Evolutionary conservation across 805 yeast species (phyloP).

Genomic region (Wickerhamomyces queroliae): DNA sequence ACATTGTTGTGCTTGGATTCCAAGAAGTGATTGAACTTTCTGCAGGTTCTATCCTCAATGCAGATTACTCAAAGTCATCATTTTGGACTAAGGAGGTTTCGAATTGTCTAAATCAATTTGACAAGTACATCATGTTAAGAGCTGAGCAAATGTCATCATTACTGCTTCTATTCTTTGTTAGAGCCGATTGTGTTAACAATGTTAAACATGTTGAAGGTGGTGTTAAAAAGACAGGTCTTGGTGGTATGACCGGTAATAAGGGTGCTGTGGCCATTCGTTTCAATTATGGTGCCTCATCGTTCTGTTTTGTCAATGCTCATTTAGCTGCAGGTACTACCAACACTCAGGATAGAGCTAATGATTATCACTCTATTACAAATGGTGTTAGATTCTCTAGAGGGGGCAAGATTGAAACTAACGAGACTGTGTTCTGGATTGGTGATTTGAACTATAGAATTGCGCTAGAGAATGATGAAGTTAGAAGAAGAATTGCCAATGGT

Average conservation of each 20-base stretch:
- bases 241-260: slow-evolving; percentile 96
- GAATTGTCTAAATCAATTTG: slow-evolving; percentile 52
- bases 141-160: slow-evolving; percentile 75
- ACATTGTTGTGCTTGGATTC: slow-evolving; percentile 81
- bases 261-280: slow-evolving; percentile 95
- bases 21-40: slow-evolving; percentile 93
- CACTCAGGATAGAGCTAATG: slow-evolving; percentile 78
- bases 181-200: slow-evolving; percentile 35
- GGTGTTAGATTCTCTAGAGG: slow-evolving; percentile 81
- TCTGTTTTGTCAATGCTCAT: slow-evolving; percentile 86
- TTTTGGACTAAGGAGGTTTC: slow-evolving; percentile 75
- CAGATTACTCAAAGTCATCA: slow-evolving; percentile 70
- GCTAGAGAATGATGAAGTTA: slow-evolving; percentile 68
- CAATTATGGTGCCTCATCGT: slow-evolving; percentile 70
- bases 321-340: slow-evolving; percentile 89
- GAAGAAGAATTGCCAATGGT: slow-evolving; percentile 41
- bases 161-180: slow-evolving; percentile 58
- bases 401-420: slow-evolving; percentile 73
- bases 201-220: slow-evolving; percentile 90
- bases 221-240: slow-evolving; percentile 91
- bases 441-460: slow-evolving; percentile 84
- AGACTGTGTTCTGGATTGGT: slow-evolving; percentile 88
- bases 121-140: slow-evolving; percentile 57
- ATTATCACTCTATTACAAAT: slow-evolving; percentile 66
- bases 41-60: slow-evolving; percentile 83